These are phyloP conservation scores for Solanum aculeatissimum DNA, from an alignment of 305 asterid species.

Conservation along the genomic window DNA sequence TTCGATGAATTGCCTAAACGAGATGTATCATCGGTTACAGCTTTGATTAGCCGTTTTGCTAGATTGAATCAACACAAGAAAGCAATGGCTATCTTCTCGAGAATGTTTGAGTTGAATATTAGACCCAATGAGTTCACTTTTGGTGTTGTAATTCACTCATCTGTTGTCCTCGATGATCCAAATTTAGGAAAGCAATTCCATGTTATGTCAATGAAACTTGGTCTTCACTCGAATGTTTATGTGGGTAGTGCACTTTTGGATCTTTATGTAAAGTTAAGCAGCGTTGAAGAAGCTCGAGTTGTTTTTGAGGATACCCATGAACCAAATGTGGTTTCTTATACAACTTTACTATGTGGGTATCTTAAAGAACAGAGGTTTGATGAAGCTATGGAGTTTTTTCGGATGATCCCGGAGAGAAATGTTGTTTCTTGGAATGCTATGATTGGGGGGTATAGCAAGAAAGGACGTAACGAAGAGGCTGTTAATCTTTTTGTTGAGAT, in stretches of 20 bases:
- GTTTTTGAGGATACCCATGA: conserved; percentile 37
- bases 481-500: conserved; percentile 47
- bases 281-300: conserved; percentile 22
- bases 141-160: conserved; percentile 45
- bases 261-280: conserved; percentile 49
- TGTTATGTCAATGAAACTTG: conserved; percentile 23
- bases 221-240: conserved; percentile 46
- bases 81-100: conserved; percentile 34
- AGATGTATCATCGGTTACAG: conserved; percentile 37
- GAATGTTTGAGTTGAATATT: conserved; percentile 34
- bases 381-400: conserved; percentile 39
- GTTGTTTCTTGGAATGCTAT: conserved; percentile 86
- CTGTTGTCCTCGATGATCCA: conserved; percentile 31
- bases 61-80: conserved; percentile 37
- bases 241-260: conserved; percentile 59
- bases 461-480: conserved; percentile 44
- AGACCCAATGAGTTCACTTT: conserved; percentile 70
- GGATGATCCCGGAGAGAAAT: conserved; percentile 52
- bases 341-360: conserved; percentile 53
- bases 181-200: conserved; percentile 57
- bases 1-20: conserved; percentile 50
- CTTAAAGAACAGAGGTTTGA: conserved; percentile 37
- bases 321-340: conserved; percentile 67
- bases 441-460: conserved; percentile 58
- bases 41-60: conserved; percentile 40